A percentile compares a stretch with the other conserved stretches of the same genome.
phyloP scores from a whole-genome alignment of 2,329 filamentous ascomycete species.

The Phaeosphaeria sp. region DNA sequence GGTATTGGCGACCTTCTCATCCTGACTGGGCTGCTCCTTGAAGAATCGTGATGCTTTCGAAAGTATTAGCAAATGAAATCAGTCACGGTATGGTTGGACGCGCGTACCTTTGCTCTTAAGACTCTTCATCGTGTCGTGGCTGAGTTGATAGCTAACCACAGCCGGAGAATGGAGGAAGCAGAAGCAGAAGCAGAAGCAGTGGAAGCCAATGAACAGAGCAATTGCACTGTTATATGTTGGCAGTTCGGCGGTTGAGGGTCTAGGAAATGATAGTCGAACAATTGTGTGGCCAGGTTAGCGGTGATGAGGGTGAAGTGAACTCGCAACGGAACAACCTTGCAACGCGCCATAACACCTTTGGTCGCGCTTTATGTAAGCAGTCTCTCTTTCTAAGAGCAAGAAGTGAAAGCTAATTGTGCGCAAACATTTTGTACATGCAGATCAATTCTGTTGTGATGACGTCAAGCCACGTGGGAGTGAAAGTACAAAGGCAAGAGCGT shows the following conservation, averaged over 20 bases:
- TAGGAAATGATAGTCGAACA: not conserved
- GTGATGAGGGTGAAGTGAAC: not conserved
- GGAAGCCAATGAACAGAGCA: not conserved
- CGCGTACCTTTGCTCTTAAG: slow-evolving; percentile 26
- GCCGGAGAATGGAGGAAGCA: too few relatives aligned
- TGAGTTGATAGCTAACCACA: not conserved
- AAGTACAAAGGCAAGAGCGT: not conserved
- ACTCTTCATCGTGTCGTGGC: slow-evolving; percentile 19
- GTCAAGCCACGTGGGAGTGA: slow-evolving; percentile 1
- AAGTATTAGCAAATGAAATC: too few relatives aligned
- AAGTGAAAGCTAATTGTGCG: not conserved
- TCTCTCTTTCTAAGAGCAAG: too few relatives aligned
- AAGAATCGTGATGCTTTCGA: slow-evolving; percentile 35
- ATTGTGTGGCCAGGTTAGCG: not conserved
- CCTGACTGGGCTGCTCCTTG: slow-evolving; percentile 18
- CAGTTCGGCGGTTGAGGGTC: not conserved
- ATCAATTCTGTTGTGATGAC: not conserved
- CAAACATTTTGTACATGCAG: too few relatives aligned
- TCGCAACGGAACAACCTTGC: not conserved
- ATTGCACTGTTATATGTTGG: not conserved
- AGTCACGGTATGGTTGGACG: too few relatives aligned
- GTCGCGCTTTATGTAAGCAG: not conserved
- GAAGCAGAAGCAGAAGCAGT: too few relatives aligned
- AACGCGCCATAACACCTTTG: not conserved
- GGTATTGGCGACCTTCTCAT: slow-evolving; percentile 21